These are phyloP conservation scores for Neophaeococcomyces mojaviensis DNA, from an alignment of 2,329 filamentous ascomycete genomes.

Conservation along the genomic window DNA sequence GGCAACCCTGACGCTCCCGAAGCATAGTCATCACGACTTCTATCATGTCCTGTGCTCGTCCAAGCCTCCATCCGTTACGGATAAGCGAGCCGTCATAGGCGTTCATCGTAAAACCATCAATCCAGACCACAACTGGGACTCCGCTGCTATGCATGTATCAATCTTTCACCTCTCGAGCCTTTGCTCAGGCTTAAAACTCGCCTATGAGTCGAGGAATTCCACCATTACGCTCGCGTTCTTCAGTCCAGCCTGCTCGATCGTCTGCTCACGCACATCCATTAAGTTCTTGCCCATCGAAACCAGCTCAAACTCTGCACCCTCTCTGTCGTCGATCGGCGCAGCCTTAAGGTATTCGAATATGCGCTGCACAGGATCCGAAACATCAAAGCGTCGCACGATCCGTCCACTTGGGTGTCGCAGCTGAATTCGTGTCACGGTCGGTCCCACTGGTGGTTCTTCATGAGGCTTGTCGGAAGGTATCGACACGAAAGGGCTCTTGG, in stretches of 20 bases:
- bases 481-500: constrained; percentile 50
- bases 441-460: constrained; percentile 64
- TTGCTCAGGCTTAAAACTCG: too few species aligned
- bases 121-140: neutral
- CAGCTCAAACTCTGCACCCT: constrained; percentile 74
- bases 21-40: too few species aligned
- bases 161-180: too few species aligned
- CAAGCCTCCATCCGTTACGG: too few species aligned
- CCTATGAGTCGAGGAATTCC: constrained; percentile 61
- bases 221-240: constrained; percentile 96
- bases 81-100: too few species aligned
- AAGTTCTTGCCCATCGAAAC: constrained; percentile 83
- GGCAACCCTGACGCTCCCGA: too few species aligned
- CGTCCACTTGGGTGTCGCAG: constrained; percentile 80
- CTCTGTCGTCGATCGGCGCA: constrained; percentile 71
- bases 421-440: constrained; percentile 78
- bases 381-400: constrained; percentile 75
- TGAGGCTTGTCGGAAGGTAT: constrained; percentile 71
- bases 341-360: constrained; percentile 98
- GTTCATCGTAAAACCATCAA: too few species aligned
- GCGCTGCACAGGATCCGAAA: constrained; percentile 67
- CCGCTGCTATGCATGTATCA: constrained; percentile 2
- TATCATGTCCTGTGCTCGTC: too few species aligned
- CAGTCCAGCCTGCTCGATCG: constrained; percentile 72
- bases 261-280: constrained; percentile 64